phyloP scores from a whole-genome alignment of 306 rosid genomes.

The Rosa chinensis region DNA sequence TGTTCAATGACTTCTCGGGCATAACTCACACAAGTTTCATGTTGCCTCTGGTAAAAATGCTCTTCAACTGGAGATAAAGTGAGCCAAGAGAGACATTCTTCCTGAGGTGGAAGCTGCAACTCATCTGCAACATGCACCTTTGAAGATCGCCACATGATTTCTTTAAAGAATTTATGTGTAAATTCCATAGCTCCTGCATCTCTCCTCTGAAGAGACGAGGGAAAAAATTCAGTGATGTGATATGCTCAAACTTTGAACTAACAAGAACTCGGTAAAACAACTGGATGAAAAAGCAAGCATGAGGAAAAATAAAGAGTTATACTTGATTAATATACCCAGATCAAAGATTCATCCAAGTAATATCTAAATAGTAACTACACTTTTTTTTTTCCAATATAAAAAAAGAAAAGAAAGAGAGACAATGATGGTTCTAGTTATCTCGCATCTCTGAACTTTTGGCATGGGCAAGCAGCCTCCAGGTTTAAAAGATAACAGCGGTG shows the following conservation, averaged over 20 bases:
- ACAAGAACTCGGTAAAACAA: not conserved
- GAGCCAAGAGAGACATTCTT: constrained; percentile 87
- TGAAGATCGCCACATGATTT: constrained; percentile 95
- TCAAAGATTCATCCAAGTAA: not conserved
- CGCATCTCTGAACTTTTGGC: not conserved
- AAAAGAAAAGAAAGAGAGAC: no score
- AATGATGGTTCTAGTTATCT: not conserved
- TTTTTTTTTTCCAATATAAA: not conserved
- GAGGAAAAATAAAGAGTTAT: not conserved
- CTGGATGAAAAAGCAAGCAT: not conserved
- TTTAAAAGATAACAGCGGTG: not conserved
- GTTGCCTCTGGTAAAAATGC: constrained; percentile 97
- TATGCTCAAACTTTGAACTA: constrained; percentile 9
- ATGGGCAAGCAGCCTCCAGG: constrained; percentile 1
- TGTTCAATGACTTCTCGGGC: constrained; percentile 82
- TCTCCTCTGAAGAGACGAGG: constrained; percentile 59
- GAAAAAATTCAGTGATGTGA: constrained; percentile 20
- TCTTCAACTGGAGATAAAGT: constrained; percentile 86
- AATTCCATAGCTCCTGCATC: constrained; percentile 78
- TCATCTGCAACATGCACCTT: constrained; percentile 82
- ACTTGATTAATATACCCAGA: not conserved
- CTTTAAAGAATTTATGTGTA: constrained; percentile 71
- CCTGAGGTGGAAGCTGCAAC: constrained; percentile 92
- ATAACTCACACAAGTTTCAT: constrained; percentile 78
- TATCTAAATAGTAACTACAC: not conserved